Evolutionary conservation across 78 protist species (phyloP).

Genomic region (Salpingoeca rosetta): DNA sequence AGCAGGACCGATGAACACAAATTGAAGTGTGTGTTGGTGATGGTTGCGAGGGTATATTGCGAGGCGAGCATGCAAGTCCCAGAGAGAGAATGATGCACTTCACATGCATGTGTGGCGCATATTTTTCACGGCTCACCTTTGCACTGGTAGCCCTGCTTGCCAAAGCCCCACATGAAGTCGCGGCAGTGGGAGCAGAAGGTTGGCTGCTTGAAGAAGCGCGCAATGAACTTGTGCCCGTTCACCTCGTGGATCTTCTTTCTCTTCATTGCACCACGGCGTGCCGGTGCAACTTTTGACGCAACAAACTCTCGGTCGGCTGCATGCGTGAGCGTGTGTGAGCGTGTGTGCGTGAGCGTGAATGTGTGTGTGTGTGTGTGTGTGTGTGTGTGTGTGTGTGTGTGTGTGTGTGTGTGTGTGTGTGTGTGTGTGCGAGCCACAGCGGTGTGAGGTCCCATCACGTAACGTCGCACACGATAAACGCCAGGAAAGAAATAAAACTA

Average conservation of each 20-base stretch:
- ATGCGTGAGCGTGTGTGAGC: not conserved
- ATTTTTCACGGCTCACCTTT: too few relatives aligned
- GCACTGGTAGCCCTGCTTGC: slow-evolving; percentile 3
- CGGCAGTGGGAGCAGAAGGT: slow-evolving; percentile 31
- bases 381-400: too few relatives aligned
- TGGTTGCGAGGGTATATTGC: not conserved
- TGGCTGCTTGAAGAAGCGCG: slow-evolving; percentile 12
- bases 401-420: too few relatives aligned
- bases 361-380: too few relatives aligned
- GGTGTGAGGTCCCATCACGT: too few relatives aligned
- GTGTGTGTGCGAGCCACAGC: too few relatives aligned
- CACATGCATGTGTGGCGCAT: too few relatives aligned
- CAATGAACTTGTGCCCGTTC: not conserved
- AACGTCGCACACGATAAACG: too few relatives aligned
- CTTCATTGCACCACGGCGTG: slow-evolving; percentile 17
- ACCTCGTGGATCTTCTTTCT: slow-evolving; percentile 4
- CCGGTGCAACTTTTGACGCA: not conserved
- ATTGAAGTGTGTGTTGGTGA: not conserved
- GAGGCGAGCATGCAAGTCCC: not conserved
- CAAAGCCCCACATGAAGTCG: slow-evolving; percentile 29
- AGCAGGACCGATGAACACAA: not conserved
- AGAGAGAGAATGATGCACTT: not conserved
- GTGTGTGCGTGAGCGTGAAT: not conserved
- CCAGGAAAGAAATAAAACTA: not conserved
- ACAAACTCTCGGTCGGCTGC: not conserved